A percentile compares a stretch with the other conserved stretches of the same genome.
Evolutionary conservation across 1,284 basidiomycete species (phyloP).

Genomic region (Xerocomus minutiporus): DNA sequence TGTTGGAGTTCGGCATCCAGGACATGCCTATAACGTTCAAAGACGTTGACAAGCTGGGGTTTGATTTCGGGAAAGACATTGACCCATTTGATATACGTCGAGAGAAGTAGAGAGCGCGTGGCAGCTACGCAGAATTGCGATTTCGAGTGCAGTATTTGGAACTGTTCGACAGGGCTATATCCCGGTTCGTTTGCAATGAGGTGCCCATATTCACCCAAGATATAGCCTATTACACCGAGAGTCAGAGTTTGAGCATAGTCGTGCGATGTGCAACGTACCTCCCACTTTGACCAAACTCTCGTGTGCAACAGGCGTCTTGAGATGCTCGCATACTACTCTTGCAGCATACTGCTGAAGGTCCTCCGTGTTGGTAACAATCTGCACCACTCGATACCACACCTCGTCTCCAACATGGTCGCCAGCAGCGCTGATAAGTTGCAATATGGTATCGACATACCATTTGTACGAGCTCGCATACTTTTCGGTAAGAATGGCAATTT

Average conservation of each 20-base stretch:
- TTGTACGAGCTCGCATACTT: slow-evolving; percentile 94
- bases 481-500: slow-evolving; percentile 97
- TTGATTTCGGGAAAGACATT: slow-evolving; percentile 99
- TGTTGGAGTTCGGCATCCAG: slow-evolving; percentile 98
- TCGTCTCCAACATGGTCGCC: slow-evolving; percentile 98
- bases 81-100: slow-evolving; percentile 99
- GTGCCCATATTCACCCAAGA: slow-evolving; percentile 96
- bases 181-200: slow-evolving; percentile 93
- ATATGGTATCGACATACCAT: slow-evolving; percentile 95
- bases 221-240: slow-evolving; percentile 61
- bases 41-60: slow-evolving; percentile 87
- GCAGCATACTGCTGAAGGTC: slow-evolving; percentile 95
- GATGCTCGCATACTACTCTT: slow-evolving; percentile 87
- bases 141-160: slow-evolving; percentile 90
- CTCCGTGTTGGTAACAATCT: slow-evolving; percentile 98
- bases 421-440: slow-evolving; percentile 92
- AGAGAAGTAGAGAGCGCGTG: slow-evolving; percentile 88
- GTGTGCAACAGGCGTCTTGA: slow-evolving; percentile 86
- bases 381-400: slow-evolving; percentile 98
- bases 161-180: slow-evolving; percentile 92
- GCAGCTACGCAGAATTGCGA: slow-evolving; percentile 92
- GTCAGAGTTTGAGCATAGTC: slow-evolving; percentile 12
- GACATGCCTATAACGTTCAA: slow-evolving; percentile 96
- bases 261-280: slow-evolving; percentile 45
- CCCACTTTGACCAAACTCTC: slow-evolving; percentile 98